Conservation (phyloP, 176 grass and related monocot genomes). For the Oropetium thomaeum region DNA sequence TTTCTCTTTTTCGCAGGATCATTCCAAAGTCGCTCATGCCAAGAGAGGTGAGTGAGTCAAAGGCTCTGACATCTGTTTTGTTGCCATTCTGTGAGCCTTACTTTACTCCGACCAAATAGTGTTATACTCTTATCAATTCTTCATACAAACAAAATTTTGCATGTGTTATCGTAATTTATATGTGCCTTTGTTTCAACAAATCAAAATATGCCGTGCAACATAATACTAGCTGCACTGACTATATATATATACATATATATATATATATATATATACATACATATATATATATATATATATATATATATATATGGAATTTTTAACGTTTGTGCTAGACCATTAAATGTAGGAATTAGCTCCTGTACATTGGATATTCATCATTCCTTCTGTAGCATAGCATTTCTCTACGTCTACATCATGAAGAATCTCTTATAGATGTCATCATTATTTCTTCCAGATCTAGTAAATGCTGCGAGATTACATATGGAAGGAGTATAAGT, state of each 20-base stretch:
- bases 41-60: slow-evolving; percentile 88
- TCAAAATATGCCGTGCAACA: neutral
- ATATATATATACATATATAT: neutral
- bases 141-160: neutral
- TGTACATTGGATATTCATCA: neutral
- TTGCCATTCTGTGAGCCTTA: neutral
- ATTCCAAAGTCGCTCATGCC: slow-evolving; percentile 83
- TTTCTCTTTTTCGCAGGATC: slow-evolving; percentile 50
- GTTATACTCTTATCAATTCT: neutral
- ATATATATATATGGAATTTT: neutral
- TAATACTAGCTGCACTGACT: neutral
- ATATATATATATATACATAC: neutral
- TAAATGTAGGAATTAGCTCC: neutral
- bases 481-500: neutral
- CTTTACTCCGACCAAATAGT: too few relatives aligned
- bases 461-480: neutral
- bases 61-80: neutral
- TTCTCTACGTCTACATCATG: neutral
- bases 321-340: neutral
- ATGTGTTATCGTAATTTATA: neutral
- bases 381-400: neutral
- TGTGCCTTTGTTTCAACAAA: neutral
- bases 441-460: neutral
- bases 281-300: too few relatives aligned
- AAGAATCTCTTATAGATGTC: too few relatives aligned